These are phyloP conservation scores for Wickerhamiella dianesei DNA, from an alignment of 805 yeast genomes.

Conservation along the genomic window DNA sequence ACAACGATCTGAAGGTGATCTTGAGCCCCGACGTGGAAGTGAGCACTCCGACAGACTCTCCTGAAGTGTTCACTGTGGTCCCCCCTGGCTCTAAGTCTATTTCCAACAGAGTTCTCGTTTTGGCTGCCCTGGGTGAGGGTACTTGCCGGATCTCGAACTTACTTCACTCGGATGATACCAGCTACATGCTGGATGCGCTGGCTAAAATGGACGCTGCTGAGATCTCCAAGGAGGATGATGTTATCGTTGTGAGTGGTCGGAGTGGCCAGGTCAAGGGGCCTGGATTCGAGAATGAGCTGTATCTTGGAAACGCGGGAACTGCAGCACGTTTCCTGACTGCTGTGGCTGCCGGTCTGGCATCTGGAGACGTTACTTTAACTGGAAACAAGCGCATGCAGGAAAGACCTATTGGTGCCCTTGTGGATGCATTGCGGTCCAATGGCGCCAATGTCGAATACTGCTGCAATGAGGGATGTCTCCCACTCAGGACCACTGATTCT, in stretches of 20 bases:
- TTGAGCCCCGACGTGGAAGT: conserved; percentile 72
- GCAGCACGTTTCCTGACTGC: conserved; percentile 91
- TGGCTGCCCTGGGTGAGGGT: conserved; percentile 87
- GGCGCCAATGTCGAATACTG: conserved; percentile 65
- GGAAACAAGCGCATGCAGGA: conserved; percentile 97
- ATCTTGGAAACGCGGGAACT: conserved; percentile 95
- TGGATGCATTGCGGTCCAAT: conserved; percentile 72
- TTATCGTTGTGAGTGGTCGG: conserved; percentile 72
- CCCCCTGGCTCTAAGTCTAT: conserved; percentile 98
- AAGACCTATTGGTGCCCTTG: conserved; percentile 92
- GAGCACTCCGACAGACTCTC: conserved; percentile 26
- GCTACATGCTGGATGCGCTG: conserved; percentile 85
- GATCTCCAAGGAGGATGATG: conserved; percentile 71
- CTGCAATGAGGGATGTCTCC: conserved; percentile 70
- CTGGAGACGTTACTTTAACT: conserved; percentile 50
- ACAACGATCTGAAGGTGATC: conserved; percentile 66
- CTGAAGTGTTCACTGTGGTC: conserved; percentile 34
- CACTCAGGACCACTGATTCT: conserved; percentile 40
- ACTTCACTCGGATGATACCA: conserved; percentile 92
- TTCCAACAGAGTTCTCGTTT: conserved; percentile 82
- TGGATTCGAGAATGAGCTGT: conserved; percentile 55
- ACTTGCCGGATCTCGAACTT: conserved; percentile 70
- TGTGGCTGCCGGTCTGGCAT: conserved; percentile 45
- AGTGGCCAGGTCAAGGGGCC: conserved; percentile 40
- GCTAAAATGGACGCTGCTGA: conserved; percentile 66